Evolutionary conservation across 345 rosid species (phyloP).

Genomic region (Brassica carinata): DNA sequence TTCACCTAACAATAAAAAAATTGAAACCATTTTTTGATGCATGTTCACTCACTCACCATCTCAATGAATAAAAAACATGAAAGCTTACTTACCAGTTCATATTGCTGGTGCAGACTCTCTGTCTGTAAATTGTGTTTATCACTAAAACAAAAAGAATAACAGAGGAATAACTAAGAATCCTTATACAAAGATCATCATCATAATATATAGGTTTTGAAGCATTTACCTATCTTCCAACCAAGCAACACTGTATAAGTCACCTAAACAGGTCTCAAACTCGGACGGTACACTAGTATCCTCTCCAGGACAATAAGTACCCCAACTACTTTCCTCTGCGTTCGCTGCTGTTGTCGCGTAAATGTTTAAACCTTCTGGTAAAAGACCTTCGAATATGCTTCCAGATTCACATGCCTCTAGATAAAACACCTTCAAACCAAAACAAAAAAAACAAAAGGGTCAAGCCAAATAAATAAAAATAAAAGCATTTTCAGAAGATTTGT

Average conservation of each 20-base stretch:
- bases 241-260: slow-evolving; percentile 93
- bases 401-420: slow-evolving; percentile 99
- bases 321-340: slow-evolving; percentile 91
- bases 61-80: neutral
- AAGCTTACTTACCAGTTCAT: slow-evolving; percentile 71
- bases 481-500: slow-evolving; percentile 2
- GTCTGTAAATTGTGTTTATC: slow-evolving; percentile 78
- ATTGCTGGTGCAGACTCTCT: slow-evolving; percentile 87
- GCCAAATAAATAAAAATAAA: neutral
- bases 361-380: slow-evolving; percentile 86
- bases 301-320: slow-evolving; percentile 99
- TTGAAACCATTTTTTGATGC: neutral
- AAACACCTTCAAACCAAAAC: slow-evolving; percentile 59
- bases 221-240: slow-evolving; percentile 98
- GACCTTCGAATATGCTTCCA: slow-evolving; percentile 97
- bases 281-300: slow-evolving; percentile 82
- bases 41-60: neutral
- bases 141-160: slow-evolving; percentile 49
- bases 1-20: slow-evolving; percentile 63
- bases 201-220: neutral
- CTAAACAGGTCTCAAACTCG: slow-evolving; percentile 92
- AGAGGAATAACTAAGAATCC: neutral
- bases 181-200: neutral
- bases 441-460: neutral
- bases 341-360: slow-evolving; percentile 94